A percentile compares a stretch with the other conserved stretches of the same genome.
Conservation (phyloP, 2,329 filamentous ascomycete species). For the Beauveria pseudobassiana region DNA sequence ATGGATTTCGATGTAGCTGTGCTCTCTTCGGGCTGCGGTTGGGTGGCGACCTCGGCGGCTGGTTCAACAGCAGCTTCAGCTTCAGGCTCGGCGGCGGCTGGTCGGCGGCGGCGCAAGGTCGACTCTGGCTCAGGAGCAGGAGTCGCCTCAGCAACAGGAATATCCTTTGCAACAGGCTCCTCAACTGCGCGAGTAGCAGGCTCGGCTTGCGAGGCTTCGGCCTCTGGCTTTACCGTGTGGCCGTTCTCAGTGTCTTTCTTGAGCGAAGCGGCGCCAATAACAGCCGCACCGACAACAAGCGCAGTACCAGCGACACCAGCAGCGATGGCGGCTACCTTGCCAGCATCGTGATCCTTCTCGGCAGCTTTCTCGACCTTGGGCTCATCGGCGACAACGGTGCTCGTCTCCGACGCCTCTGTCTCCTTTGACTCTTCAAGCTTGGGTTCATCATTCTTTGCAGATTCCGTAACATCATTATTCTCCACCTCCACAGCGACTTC, state of each 20-base stretch:
- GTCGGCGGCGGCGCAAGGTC: too few relatives aligned
- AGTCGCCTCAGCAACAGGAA: not conserved
- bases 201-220: not conserved
- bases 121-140: not conserved
- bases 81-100: not conserved
- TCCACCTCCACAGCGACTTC: constrained; percentile 1
- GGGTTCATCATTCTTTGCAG: not conserved
- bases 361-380: not conserved
- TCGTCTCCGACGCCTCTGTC: constrained; percentile 6
- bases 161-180: not conserved
- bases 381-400: constrained; percentile 8
- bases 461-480: constrained; percentile 1
- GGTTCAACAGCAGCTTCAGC: not conserved
- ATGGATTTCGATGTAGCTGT: not conserved
- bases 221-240: not conserved
- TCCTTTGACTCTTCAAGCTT: constrained; percentile 9
- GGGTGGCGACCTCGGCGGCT: not conserved
- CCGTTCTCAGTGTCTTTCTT: not conserved
- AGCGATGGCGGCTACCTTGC: not conserved
- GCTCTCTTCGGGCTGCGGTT: not conserved
- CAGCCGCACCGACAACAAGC: not conserved
- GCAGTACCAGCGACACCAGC: not conserved
- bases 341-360: not conserved
- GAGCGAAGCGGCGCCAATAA: not conserved
- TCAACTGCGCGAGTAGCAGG: not conserved